Conservation (phyloP, 345 rosid species). For the Mangifera indica region DNA sequence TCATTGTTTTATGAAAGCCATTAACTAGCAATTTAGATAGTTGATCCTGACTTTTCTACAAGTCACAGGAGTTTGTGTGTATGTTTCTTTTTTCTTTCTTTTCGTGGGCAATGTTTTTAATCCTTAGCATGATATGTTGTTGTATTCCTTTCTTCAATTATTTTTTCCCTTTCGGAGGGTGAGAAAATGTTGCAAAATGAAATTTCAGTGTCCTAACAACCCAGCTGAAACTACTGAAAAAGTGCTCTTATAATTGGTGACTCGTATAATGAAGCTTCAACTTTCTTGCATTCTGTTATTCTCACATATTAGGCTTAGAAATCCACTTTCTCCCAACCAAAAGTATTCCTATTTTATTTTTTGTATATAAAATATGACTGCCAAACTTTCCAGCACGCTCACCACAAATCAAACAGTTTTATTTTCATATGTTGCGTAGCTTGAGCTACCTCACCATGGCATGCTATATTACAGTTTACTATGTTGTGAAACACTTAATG, state of each 20-base stretch:
- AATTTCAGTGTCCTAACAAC: background rate
- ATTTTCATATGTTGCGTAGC: background rate
- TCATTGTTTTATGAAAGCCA: background rate
- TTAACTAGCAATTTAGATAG: background rate
- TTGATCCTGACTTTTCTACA: too few species aligned
- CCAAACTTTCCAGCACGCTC: background rate
- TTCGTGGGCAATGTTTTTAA: too few species aligned
- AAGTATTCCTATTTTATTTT: too few species aligned
- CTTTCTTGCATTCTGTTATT: background rate
- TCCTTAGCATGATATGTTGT: too few species aligned
- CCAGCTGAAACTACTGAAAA: too few species aligned
- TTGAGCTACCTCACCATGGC: background rate
- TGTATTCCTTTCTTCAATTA: background rate
- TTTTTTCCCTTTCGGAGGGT: too few species aligned
- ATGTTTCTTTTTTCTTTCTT: background rate
- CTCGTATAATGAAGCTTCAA: background rate
- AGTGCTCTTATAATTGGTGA: background rate
- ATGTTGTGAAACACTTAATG: background rate
- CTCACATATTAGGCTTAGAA: background rate
- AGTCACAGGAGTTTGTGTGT: background rate
- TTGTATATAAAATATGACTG: background rate
- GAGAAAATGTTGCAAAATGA: background rate
- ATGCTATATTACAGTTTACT: background rate
- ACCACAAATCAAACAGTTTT: background rate
- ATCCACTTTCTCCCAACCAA: background rate